Evolutionary conservation across 2,329 filamentous ascomycete genomes (phyloP).

Genomic region (Zymoseptoria ardabiliae): DNA sequence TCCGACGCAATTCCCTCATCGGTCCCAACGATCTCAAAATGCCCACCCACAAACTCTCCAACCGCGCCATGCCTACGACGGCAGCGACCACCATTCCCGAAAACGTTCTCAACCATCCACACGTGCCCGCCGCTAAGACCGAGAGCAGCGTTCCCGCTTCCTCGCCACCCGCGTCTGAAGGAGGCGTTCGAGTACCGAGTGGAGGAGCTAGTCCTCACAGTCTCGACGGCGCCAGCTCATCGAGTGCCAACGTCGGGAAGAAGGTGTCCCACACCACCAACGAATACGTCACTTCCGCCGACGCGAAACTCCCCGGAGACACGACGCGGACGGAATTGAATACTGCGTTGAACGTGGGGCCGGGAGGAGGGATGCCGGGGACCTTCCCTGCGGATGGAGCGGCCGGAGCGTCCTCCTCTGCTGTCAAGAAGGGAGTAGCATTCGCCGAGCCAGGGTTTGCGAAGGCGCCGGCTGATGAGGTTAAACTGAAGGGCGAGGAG

Average conservation of each 20-base stretch:
- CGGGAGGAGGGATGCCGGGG: conserved; percentile 6
- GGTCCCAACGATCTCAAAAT: conserved; percentile 24
- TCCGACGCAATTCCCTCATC: conserved; percentile 39
- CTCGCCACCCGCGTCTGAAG: not conserved
- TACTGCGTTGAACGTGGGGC: conserved; percentile 9
- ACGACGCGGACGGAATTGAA: conserved; percentile 4
- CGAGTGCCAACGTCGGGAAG: conserved; percentile 1
- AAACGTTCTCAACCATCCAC: conserved; percentile 7
- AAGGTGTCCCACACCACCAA: not conserved
- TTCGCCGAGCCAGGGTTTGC: conserved; percentile 8
- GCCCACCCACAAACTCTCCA: conserved; percentile 21
- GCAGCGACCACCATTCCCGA: conserved; percentile 20
- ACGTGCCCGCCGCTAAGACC: conserved; percentile 8
- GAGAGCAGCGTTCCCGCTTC: not conserved
- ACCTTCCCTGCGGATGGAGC: not conserved
- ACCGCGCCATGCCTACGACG: conserved; percentile 27
- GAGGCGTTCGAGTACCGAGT: conserved; percentile 3
- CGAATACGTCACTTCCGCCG: not conserved
- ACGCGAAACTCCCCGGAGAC: not conserved
- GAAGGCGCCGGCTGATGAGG: conserved; percentile 10
- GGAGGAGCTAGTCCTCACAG: conserved; percentile 9
- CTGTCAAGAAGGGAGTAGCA: not conserved
- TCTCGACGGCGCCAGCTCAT: conserved; percentile 1
- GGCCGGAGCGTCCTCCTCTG: not conserved
- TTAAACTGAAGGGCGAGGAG: conserved; percentile 9